A percentile compares a stretch with the other conserved stretches of the same genome.
Conservation (phyloP, 75 land plant genomes). For the Selaginella moellendorffii region DNA sequence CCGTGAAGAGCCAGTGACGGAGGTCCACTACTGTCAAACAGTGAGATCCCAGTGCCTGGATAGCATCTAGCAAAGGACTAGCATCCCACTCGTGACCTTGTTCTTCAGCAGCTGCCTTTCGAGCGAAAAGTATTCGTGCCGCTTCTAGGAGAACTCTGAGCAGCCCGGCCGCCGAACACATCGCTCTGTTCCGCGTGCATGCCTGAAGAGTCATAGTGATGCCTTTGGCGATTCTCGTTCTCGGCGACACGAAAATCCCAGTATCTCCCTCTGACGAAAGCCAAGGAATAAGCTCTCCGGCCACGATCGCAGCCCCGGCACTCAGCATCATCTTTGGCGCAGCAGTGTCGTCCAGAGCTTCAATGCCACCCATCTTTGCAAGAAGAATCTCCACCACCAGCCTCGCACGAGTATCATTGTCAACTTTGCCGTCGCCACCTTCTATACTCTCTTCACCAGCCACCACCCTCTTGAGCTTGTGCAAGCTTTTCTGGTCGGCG, state of each 20-base stretch:
- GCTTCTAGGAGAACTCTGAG: slow-evolving; percentile 58
- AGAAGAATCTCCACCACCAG: slow-evolving; percentile 78
- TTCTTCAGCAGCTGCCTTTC: neutral
- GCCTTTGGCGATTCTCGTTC: slow-evolving; percentile 78
- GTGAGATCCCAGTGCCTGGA: slow-evolving; percentile 68
- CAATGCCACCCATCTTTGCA: slow-evolving; percentile 78
- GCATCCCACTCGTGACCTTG: slow-evolving; percentile 39
- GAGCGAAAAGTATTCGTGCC: slow-evolving; percentile 38
- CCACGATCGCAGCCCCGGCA: slow-evolving; percentile 77
- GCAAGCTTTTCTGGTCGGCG: slow-evolving; percentile 41
- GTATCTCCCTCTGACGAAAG: slow-evolving; percentile 43
- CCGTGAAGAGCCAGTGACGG: slow-evolving; percentile 53
- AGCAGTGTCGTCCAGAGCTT: slow-evolving; percentile 22
- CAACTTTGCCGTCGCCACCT: slow-evolving; percentile 20
- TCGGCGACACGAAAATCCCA: slow-evolving; percentile 36
- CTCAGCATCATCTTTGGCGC: slow-evolving; percentile 87
- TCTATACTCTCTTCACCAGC: slow-evolving; percentile 33
- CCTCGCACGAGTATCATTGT: slow-evolving; percentile 23
- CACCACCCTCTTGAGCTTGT: slow-evolving; percentile 46
- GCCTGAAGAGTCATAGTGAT: slow-evolving; percentile 49
- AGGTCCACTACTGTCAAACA: slow-evolving; percentile 59
- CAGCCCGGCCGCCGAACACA: slow-evolving; percentile 82
- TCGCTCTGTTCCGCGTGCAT: slow-evolving; percentile 81
- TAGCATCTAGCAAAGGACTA: slow-evolving; percentile 42
- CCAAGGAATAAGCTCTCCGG: slow-evolving; percentile 77